phyloP scores from a whole-genome alignment of 2,329 filamentous ascomycete genomes.

The Paradendryphiella salina region DNA sequence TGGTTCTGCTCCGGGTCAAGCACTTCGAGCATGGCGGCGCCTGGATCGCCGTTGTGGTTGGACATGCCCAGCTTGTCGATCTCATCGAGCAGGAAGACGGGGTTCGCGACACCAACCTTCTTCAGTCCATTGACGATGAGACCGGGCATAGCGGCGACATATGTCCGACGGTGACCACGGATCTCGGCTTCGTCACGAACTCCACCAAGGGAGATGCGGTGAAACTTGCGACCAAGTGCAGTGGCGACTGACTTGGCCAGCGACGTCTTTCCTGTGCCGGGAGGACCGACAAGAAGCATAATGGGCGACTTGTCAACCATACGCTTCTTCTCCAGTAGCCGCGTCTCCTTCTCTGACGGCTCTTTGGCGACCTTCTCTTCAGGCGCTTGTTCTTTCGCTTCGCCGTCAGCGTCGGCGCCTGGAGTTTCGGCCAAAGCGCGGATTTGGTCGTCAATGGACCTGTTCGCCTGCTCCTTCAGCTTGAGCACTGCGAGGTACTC shows the following conservation, averaged over 20 bases:
- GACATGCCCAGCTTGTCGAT: slow-evolving; percentile 94
- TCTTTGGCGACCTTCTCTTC: slow-evolving; percentile 48
- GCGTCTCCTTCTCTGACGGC: slow-evolving; percentile 61
- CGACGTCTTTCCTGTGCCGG: slow-evolving; percentile 94
- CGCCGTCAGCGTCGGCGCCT: slow-evolving; percentile 35
- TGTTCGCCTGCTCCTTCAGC: slow-evolving; percentile 88
- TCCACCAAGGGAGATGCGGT: slow-evolving; percentile 93
- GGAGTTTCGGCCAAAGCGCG: slow-evolving; percentile 55
- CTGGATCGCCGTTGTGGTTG: slow-evolving; percentile 93
- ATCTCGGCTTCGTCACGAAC: slow-evolving; percentile 97
- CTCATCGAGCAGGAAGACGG: slow-evolving; percentile 93
- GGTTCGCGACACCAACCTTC: slow-evolving; percentile 94
- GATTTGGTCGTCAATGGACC: slow-evolving; percentile 79
- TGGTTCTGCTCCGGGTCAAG: slow-evolving; percentile 97
- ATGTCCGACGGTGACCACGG: slow-evolving; percentile 88
- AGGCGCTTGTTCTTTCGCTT: slow-evolving; percentile 46
- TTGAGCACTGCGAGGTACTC: slow-evolving; percentile 97
- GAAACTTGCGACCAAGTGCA: slow-evolving; percentile 91
- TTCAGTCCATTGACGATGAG: slow-evolving; percentile 90
- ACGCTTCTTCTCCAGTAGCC: slow-evolving; percentile 76
- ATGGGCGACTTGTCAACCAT: slow-evolving; percentile 97
- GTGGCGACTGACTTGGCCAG: slow-evolving; percentile 90
- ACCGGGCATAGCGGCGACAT: slow-evolving; percentile 98
- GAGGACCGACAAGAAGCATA: slow-evolving; percentile 86
- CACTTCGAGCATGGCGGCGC: slow-evolving; percentile 96